Conservation (phyloP, 164 flowering plant species). For the Brasenia schreberi region DNA sequence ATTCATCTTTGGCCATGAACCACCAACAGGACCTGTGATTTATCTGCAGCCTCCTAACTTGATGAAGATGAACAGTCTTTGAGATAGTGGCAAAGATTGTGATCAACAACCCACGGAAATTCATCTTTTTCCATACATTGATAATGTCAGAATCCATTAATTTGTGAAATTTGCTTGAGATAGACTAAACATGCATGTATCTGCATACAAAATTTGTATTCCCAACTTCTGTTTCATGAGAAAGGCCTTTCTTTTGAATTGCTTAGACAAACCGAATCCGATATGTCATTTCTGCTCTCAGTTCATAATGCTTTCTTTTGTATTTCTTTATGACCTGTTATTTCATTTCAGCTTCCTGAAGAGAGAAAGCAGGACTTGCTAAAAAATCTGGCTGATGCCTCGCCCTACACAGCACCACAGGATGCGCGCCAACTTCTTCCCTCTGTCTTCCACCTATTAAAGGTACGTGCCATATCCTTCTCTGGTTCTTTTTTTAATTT, state of each 20-base stretch:
- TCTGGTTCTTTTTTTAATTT: background rate
- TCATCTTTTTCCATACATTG: no score
- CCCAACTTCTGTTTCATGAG: no score
- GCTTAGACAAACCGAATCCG: background rate
- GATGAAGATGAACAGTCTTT: no score
- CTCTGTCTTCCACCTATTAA: slow-evolving; percentile 66
- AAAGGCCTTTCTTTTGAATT: background rate
- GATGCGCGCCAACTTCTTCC: slow-evolving; percentile 90
- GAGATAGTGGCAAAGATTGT: no score
- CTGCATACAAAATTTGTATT: no score
- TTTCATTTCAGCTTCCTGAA: slow-evolving; percentile 68
- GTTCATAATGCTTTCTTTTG: background rate
- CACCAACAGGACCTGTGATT: no score
- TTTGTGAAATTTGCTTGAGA: background rate
- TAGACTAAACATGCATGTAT: background rate
- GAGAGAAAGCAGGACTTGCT: slow-evolving; percentile 77
- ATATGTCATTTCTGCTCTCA: background rate
- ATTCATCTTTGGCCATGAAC: no score
- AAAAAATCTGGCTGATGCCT: slow-evolving; percentile 81
- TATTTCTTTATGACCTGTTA: background rate
- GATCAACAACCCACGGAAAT: no score
- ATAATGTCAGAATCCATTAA: no score
- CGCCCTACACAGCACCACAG: slow-evolving; percentile 77
- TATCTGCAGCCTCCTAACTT: no score
- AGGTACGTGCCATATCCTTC: slow-evolving; percentile 29